phyloP scores from a whole-genome alignment of 169 alveolate genomes.

The Plasmodium fragile region DNA sequence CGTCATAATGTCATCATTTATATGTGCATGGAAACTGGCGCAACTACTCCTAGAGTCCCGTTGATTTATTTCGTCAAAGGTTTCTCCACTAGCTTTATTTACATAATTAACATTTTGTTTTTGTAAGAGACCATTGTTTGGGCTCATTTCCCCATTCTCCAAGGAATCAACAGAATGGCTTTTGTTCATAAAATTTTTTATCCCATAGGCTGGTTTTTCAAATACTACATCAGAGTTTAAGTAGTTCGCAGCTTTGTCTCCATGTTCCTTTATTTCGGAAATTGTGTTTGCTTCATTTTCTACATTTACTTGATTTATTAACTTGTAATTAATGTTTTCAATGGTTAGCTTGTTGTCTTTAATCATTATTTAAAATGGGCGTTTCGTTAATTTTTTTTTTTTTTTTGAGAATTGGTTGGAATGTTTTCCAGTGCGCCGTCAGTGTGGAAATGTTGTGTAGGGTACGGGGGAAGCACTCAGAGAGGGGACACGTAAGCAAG shows the following conservation, averaged over 20 bases:
- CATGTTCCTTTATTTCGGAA: conserved; percentile 35
- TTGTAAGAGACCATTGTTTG: background rate
- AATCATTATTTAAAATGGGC: conserved; percentile 39
- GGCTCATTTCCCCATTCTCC: background rate
- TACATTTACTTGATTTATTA: conserved; percentile 19
- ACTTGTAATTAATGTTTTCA: conserved; percentile 43
- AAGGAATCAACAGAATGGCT: background rate
- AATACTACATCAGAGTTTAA: conserved; percentile 1
- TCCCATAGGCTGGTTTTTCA: conserved; percentile 6
- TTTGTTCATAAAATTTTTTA: conserved; percentile 30
- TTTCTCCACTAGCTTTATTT: background rate
- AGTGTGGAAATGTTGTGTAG: background rate
- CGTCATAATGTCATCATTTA: conserved; percentile 3
- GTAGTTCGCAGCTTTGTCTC: background rate
- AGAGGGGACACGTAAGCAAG: background rate
- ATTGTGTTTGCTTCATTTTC: conserved; percentile 5
- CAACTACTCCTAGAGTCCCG: background rate
- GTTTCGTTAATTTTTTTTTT: background rate
- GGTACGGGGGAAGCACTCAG: background rate
- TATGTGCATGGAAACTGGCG: conserved; percentile 3
- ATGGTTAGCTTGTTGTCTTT: conserved; percentile 45
- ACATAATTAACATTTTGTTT: background rate
- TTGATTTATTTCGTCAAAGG: background rate
- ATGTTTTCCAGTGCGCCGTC: background rate
- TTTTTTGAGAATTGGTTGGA: background rate